Evolutionary conservation across 768 basidiomycete species (phyloP), one percentile per base, ranked within the genome.

Genomic region (Rhodotorula graminis): DNA sequence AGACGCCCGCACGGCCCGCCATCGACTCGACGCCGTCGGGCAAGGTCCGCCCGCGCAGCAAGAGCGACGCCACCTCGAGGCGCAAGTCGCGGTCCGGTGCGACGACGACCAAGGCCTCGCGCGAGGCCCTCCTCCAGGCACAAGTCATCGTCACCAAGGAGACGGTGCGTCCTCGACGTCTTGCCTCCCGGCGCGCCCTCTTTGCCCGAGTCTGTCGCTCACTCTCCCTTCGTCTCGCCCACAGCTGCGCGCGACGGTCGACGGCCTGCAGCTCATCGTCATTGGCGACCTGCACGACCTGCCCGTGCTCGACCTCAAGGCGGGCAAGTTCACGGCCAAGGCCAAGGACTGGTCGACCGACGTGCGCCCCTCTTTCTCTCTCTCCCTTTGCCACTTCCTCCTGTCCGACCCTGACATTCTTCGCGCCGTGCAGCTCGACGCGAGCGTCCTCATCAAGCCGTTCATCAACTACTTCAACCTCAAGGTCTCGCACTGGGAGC

Each of bases 401-500:
- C 62, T 44, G 37, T 4, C 19, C 52, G 1, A 33, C 56, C 37
- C 60, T 61, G 8, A 61, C 55, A 15, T 19, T 31, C 46, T 31
- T 55, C 29, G 40, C 9, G 14, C 40, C 40, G 72, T 46, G 19
- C 73, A 97, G 95, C 82, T 98, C 58, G 89, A 89, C 79, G 90
- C 92, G 11, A 88, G 89, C 12, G 90, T 90, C 1, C 88, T 89
- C 0, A 83, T 97, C 78, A 88, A 89, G 33, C 88, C 88, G 6
- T 87, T 89, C 62, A 89, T 96, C 80, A 92, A 88, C 70, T 99
- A 96, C 78, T 99, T 93, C 92, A 99, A 99, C 81, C 81, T 98
- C 62, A 88, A 89, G 33, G 97, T 96, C 79, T 98, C 96, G 61
- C 93, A 98, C 78, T 99, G 96, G 93, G 96, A 98, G 81, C 95